phyloP scores from a whole-genome alignment of 1,139 yeast species.

The Hyphopichia burtonii region DNA sequence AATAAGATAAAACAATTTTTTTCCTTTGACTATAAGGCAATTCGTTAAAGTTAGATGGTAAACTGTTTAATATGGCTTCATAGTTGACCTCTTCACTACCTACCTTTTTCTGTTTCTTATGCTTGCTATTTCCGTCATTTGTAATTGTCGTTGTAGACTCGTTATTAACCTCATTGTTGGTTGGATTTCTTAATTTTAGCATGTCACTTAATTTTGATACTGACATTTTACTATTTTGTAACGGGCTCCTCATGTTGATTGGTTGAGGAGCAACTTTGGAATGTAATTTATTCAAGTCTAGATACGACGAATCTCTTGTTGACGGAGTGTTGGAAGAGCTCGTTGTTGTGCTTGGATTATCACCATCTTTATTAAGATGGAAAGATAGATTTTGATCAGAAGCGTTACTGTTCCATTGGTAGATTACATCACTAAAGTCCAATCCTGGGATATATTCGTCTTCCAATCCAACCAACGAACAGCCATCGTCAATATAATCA shows the following conservation, averaged over 20 bases:
- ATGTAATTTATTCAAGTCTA: constrained; percentile 45
- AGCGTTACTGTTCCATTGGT: constrained; percentile 32
- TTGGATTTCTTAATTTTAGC: constrained; percentile 25
- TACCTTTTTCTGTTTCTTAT: constrained; percentile 8
- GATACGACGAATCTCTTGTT: constrained; percentile 37
- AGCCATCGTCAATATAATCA: constrained; percentile 16
- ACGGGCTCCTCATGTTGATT: constrained; percentile 18
- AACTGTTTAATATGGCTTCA: constrained; percentile 37
- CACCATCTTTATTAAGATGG: constrained; percentile 7
- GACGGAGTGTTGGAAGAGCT: constrained; percentile 23
- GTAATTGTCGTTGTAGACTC: constrained; percentile 2
- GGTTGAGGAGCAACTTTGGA: constrained; percentile 51
- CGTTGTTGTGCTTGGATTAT: constrained; percentile 11
- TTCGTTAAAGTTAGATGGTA: constrained; percentile 62
- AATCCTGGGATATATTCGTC: constrained; percentile 75
- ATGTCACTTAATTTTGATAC: constrained; percentile 27
- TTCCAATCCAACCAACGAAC: constrained; percentile 45
- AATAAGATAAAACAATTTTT: constrained; percentile 51
- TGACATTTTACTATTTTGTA: constrained; percentile 14
- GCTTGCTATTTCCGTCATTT: not conserved
- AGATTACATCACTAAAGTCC: constrained; percentile 46
- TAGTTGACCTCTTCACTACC: constrained; percentile 33
- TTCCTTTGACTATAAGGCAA: constrained; percentile 71
- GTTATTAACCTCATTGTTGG: constrained; percentile 2
- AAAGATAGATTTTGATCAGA: constrained; percentile 15